Evolutionary conservation across 805 yeast genomes (phyloP), one percentile per base, ranked within the genome.

Genomic region (Lipomyces orientalis): DNA sequence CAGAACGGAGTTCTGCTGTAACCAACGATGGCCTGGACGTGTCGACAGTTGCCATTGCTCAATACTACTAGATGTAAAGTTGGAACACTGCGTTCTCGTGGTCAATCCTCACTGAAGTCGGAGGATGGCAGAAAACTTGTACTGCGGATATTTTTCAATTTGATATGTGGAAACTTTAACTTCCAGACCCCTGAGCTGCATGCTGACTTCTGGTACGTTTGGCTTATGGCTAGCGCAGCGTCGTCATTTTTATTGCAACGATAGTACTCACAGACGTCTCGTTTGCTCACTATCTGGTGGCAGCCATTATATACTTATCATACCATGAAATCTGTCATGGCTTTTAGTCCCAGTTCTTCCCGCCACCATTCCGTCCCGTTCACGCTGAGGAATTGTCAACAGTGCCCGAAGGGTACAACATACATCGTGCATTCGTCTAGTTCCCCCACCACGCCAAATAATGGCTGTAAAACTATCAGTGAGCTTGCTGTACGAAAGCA

Each of bases 341-440:
- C 55, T 25, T 19, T 34, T n/a, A 35, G 49, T 56, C 60, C 60
- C 12, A 31, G 14, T 31, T 22, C 29, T 7, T 7, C 56, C 7
- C 60, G 60, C 16, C 60, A 56, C 34, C 60, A 56, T n/a, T 35
- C 60, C 9, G 60, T 56, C 2, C 60, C 60, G n/a, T 29, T 39
- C 31, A 33, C 60, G 12, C 60, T 56, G 25, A 34, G 60, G 34
- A 10, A 12, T 7, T 14, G 16, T 12, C 49, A 56, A 16, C 60
- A 56, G 12, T 9, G 14, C 8, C 14, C 33, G 4, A 19, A 55
- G 22, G 14, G 25, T 16, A 19, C 58, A 12, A 4, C 33, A 10
- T 52, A 12, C 14, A 49, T 49, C 12, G 25, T 0, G 14, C 29
- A 22, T 10, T 49, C 54, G 22, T 19, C 29, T 5, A 19, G 33